phyloP scores from a whole-genome alignment of 1,139 yeast species.

The Zhuliangozyma blackwelliae region DNA sequence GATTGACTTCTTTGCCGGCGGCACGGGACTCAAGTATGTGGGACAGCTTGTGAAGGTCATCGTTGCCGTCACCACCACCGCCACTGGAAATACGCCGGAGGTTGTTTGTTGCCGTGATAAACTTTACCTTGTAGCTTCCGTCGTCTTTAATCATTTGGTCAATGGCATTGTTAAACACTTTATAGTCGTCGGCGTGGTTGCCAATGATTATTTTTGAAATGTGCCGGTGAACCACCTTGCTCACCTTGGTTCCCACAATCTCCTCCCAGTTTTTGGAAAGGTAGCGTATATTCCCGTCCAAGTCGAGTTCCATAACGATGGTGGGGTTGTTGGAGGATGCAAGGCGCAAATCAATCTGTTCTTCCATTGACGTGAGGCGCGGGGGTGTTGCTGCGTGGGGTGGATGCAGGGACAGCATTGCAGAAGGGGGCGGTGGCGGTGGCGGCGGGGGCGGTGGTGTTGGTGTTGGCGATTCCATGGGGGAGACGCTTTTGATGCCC shows the following conservation, averaged over 20 bases:
- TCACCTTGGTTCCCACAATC: slow-evolving; percentile 62
- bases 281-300: slow-evolving; percentile 74
- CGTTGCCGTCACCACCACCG: background rate
- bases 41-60: slow-evolving; percentile 6
- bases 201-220: slow-evolving; percentile 68
- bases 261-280: slow-evolving; percentile 74
- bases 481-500: background rate
- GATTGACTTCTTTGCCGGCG: slow-evolving; percentile 11
- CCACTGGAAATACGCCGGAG: background rate
- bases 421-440: no score
- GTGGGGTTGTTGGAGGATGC: slow-evolving; percentile 72
- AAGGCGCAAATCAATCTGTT: slow-evolving; percentile 41
- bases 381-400: no score
- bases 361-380: slow-evolving; percentile 24
- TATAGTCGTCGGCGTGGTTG: slow-evolving; percentile 52
- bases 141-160: slow-evolving; percentile 70
- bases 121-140: slow-evolving; percentile 71
- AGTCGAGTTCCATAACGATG: slow-evolving; percentile 80
- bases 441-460: no score
- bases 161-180: slow-evolving; percentile 68
- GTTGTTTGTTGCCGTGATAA: slow-evolving; percentile 51
- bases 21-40: background rate
- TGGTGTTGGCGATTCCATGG: background rate
- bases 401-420: no score
- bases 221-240: slow-evolving; percentile 53